phyloP scores from a whole-genome alignment of 1,284 basidiomycete genomes.

The Cutaneotrichosporon sp. region DNA sequence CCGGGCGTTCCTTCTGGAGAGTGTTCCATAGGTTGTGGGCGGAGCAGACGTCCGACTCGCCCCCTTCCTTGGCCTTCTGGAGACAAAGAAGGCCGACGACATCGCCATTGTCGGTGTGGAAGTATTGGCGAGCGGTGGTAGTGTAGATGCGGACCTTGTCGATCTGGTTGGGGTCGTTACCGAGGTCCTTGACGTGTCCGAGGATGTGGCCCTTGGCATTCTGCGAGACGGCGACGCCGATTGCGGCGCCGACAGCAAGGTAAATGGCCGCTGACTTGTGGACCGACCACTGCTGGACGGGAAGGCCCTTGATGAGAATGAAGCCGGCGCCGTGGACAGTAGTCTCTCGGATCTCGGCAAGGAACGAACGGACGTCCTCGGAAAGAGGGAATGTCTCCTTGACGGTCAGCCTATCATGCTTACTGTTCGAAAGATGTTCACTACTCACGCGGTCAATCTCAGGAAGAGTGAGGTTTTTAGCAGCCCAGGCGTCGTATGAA shows the following conservation, averaged over 20 bases:
- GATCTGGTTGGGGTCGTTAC: conserved; percentile 50
- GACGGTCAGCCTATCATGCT: neutral
- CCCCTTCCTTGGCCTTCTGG: conserved; percentile 52
- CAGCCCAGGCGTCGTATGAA: conserved; percentile 28
- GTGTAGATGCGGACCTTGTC: conserved; percentile 51
- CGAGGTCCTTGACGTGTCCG: conserved; percentile 50
- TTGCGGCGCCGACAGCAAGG: conserved; percentile 46
- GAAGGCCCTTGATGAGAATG: conserved; percentile 49
- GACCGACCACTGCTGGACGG: conserved; percentile 43
- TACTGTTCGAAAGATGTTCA: too few relatives aligned
- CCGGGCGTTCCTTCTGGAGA: conserved; percentile 48
- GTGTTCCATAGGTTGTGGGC: conserved; percentile 50
- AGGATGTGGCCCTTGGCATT: conserved; percentile 50
- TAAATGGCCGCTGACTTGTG: conserved; percentile 46
- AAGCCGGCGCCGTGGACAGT: conserved; percentile 45
- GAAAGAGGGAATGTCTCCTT: conserved; percentile 32
- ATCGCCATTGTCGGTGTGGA: conserved; percentile 44
- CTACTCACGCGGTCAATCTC: conserved; percentile 31
- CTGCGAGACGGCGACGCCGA: conserved; percentile 45
- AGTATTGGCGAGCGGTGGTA: conserved; percentile 49
- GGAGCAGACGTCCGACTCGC: conserved; percentile 50
- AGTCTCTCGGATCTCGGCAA: conserved; percentile 26
- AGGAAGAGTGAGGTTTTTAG: conserved; percentile 22
- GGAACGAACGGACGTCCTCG: conserved; percentile 16
- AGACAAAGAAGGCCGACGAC: conserved; percentile 51